Conservation (phyloP, 108 stramenopile species). For the Pseudonitzschia pungens region DNA sequence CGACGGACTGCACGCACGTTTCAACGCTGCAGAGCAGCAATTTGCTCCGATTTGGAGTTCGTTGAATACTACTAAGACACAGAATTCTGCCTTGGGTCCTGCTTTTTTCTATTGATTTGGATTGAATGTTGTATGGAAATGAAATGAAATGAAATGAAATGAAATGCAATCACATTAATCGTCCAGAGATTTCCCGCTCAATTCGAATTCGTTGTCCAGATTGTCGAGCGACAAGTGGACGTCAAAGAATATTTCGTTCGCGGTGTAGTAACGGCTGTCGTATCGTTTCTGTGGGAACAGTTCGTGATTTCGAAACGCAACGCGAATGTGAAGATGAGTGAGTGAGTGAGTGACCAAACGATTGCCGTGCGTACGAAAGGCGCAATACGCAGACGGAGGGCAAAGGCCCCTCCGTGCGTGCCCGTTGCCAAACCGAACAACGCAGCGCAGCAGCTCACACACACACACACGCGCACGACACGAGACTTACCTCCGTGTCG, state of each 20-base stretch:
- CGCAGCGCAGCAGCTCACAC: background rate
- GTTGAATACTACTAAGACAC: background rate
- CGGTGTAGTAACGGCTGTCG: constrained; percentile 49
- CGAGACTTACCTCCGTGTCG: constrained; percentile 49
- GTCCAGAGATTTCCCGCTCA: constrained; percentile 42
- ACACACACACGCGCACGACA: background rate
- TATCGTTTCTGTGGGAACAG: constrained; percentile 43
- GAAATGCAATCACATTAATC: constrained; percentile 28
- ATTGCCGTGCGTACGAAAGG: no score
- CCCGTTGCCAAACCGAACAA: no score
- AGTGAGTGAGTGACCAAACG: no score
- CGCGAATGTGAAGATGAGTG: no score
- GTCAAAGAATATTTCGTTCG: constrained; percentile 65
- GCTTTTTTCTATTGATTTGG: no score
- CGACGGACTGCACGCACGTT: no score
- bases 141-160: no score
- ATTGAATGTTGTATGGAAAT: no score
- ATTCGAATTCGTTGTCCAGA: constrained; percentile 57
- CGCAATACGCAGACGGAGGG: no score
- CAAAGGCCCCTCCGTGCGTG: no score
- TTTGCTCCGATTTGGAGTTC: background rate
- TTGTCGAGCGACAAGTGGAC: constrained; percentile 40
- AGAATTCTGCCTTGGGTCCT: no score
- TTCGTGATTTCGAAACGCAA: background rate
- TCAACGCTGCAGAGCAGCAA: no score